Conservation (phyloP, 495 filamentous ascomycete species). For the Parachaetomium inaequale region DNA sequence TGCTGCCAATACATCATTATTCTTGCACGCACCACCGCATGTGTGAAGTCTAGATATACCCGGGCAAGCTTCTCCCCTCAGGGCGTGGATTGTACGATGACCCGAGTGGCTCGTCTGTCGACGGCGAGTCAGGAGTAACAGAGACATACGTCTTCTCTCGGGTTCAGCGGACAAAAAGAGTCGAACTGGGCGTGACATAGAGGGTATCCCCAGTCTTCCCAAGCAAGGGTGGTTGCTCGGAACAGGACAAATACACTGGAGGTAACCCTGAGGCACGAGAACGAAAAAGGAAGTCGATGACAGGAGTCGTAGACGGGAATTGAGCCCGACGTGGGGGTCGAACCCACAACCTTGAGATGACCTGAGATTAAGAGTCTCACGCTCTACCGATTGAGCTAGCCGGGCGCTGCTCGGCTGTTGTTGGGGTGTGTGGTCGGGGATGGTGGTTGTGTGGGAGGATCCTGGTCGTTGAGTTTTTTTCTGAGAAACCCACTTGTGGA, state of each 20-base stretch:
- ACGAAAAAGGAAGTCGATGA: constrained; percentile 2
- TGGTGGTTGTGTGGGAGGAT: not conserved
- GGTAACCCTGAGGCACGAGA: not conserved
- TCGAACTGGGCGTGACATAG: too few relatives aligned
- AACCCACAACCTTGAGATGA: constrained; percentile 30
- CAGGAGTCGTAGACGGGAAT: constrained; percentile 17
- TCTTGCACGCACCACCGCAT: too few relatives aligned
- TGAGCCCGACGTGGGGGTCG: constrained; percentile 29
- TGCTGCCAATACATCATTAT: too few relatives aligned
- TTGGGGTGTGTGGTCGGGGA: not conserved
- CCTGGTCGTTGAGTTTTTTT: constrained; percentile 6
- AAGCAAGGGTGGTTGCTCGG: not conserved
- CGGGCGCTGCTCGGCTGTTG: constrained; percentile 25
- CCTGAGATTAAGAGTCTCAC: constrained; percentile 64
- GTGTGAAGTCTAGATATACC: too few relatives aligned
- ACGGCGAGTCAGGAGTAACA: too few relatives aligned
- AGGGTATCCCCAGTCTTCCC: not conserved
- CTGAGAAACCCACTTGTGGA: not conserved
- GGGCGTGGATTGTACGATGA: too few relatives aligned
- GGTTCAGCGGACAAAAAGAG: too few relatives aligned
- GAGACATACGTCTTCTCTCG: too few relatives aligned
- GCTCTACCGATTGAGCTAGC: constrained; percentile 84
- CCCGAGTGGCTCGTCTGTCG: too few relatives aligned
- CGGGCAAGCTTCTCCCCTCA: too few relatives aligned
- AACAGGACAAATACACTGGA: not conserved